Evolutionary conservation across 2,329 filamentous ascomycete species (phyloP).

Genomic region (Pestalotiopsis sp.): DNA sequence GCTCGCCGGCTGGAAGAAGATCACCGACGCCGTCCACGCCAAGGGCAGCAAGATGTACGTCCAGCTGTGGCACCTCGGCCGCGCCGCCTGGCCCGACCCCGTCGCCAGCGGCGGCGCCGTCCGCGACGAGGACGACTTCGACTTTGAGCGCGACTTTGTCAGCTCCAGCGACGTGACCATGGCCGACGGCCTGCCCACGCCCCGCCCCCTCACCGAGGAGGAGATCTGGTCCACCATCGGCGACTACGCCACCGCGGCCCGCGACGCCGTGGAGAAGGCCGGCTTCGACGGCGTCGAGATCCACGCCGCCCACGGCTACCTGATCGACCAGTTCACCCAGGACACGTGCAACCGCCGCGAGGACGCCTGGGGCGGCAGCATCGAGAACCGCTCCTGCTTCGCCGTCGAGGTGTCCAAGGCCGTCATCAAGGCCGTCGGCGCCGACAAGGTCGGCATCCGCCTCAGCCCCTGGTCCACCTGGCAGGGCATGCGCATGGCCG

Average conservation of each 20-base stretch:
- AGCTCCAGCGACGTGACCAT: constrained; percentile 32
- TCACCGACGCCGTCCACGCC: constrained; percentile 60
- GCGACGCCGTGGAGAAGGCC: constrained; percentile 25
- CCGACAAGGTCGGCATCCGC: constrained; percentile 49
- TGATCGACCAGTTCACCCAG: constrained; percentile 59
- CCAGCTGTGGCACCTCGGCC: constrained; percentile 65
- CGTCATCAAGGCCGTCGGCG: constrained; percentile 50
- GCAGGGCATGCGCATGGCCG: constrained; percentile 58
- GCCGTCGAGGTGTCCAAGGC: constrained; percentile 54
- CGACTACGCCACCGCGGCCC: constrained; percentile 22
- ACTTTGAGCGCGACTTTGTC: constrained; percentile 26
- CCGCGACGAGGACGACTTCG: constrained; percentile 27
- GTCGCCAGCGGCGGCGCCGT: constrained; percentile 18
- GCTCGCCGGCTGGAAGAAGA: constrained; percentile 54
- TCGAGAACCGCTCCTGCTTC: constrained; percentile 57
- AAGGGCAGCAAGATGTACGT: constrained; percentile 60
- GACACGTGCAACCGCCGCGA: constrained; percentile 55
- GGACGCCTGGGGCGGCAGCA: constrained; percentile 55
- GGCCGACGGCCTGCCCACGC: constrained; percentile 17
- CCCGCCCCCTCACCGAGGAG: constrained; percentile 28
- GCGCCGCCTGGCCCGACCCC: constrained; percentile 43
- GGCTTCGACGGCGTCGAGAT: constrained; percentile 22
- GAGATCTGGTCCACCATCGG: constrained; percentile 16
- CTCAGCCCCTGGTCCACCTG: constrained; percentile 56
- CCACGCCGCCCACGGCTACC: constrained; percentile 45